These are phyloP conservation scores for Adansonia digitata DNA, from an alignment of 345 rosid genomes.

Conservation along the genomic window DNA sequence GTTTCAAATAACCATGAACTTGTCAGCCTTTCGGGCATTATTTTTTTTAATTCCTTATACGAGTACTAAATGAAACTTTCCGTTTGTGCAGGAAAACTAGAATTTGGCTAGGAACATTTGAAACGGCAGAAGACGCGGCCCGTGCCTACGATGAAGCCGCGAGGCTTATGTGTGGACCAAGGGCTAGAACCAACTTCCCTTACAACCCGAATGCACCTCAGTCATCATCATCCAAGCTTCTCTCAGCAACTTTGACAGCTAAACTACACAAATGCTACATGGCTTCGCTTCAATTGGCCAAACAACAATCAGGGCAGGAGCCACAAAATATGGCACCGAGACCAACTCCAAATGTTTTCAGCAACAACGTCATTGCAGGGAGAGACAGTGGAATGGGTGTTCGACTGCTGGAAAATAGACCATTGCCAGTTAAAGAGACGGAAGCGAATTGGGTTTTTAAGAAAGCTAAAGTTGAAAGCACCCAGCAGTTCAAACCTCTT, in stretches of 20 bases:
- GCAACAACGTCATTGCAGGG: constrained; percentile 21
- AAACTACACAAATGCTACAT: constrained; percentile 89
- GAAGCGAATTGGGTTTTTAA: constrained; percentile 44
- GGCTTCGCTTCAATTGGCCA: constrained; percentile 84
- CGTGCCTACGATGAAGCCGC: constrained; percentile 97
- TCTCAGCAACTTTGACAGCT: constrained; percentile 85
- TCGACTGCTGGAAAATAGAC: constrained; percentile 23
- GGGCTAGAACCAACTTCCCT: constrained; percentile 93
- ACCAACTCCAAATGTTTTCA: constrained; percentile 17
- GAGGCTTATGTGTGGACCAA: constrained; percentile 92
- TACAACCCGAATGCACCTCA: constrained; percentile 64
- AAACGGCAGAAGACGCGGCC: constrained; percentile 96
- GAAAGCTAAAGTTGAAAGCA: constrained; percentile 28
- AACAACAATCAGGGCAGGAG: constrained; percentile 36
- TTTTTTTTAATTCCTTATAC: background rate
- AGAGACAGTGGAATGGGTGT: constrained; percentile 24
- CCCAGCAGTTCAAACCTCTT: constrained; percentile 45
- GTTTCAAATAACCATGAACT: background rate
- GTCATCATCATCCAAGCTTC: constrained; percentile 75
- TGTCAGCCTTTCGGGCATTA: background rate
- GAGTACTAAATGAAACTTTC: constrained; percentile 21
- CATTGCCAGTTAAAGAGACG: constrained; percentile 27
- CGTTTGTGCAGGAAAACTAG: constrained; percentile 72
- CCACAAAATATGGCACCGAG: constrained; percentile 23
- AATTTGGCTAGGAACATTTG: constrained; percentile 97